Percentiles rank a stretch among this genome's conserved stretches.
phyloP scores from a whole-genome alignment of 2,329 filamentous ascomycete species.

The Rutstroemia sydowiana region DNA sequence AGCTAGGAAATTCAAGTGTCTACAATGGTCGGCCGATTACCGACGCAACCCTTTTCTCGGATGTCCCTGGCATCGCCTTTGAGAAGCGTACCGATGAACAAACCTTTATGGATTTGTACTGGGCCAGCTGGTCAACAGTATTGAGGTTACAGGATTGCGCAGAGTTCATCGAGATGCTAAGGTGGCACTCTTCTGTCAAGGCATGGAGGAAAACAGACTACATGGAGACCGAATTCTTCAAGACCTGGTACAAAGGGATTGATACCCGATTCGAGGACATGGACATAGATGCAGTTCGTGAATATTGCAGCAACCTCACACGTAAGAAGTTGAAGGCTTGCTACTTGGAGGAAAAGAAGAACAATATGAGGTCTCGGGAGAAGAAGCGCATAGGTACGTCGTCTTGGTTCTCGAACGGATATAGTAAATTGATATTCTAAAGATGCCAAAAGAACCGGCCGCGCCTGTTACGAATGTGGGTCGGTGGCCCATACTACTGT shows the following conservation, averaged over 20 bases:
- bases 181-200: slow-evolving; percentile 9
- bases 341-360: slow-evolving; percentile 6
- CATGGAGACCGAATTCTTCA: slow-evolving; percentile 6
- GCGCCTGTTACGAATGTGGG: neutral
- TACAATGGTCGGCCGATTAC: slow-evolving; percentile 9
- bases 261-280: slow-evolving; percentile 9
- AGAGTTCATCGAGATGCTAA: slow-evolving; percentile 9
- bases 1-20: slow-evolving; percentile 6
- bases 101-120: slow-evolving; percentile 7
- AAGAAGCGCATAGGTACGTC: neutral
- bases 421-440: slow-evolving; percentile 6
- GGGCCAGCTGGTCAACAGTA: slow-evolving; percentile 7
- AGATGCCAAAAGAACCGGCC: slow-evolving; percentile 4
- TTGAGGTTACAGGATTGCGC: slow-evolving; percentile 7
- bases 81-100: slow-evolving; percentile 7
- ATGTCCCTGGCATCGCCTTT: slow-evolving; percentile 5
- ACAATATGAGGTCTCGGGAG: slow-evolving; percentile 4
- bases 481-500: neutral
- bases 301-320: slow-evolving; percentile 5
- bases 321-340: slow-evolving; percentile 9
- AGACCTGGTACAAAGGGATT: slow-evolving; percentile 7
- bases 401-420: neutral
- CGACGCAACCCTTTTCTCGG: slow-evolving; percentile 7
- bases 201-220: slow-evolving; percentile 6
- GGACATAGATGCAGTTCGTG: slow-evolving; percentile 4